Percentiles rank a stretch among this genome's conserved stretches.
Conservation (phyloP, 306 rosid species). For the Parietaria judaica region DNA sequence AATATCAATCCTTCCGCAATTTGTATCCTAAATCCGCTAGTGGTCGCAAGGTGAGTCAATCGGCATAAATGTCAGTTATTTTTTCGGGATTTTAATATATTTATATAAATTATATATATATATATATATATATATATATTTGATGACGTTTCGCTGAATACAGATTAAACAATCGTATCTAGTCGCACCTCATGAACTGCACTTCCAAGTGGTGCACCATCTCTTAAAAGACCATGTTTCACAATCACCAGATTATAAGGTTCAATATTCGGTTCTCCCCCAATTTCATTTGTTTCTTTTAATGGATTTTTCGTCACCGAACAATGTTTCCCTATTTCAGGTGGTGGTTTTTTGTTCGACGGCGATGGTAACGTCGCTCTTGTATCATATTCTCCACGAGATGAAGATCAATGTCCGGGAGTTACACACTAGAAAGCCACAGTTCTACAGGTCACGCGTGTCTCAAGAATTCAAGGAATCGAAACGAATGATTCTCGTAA, state of each 20-base stretch:
- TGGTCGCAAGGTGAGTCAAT: too few species aligned
- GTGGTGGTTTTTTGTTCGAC: conserved; percentile 81
- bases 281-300: conserved; percentile 14
- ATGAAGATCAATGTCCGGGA: conserved; percentile 91
- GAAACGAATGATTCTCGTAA: conserved; percentile 63
- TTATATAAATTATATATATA: too few species aligned
- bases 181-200: conserved; percentile 63
- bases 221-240: conserved; percentile 67
- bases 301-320: conserved; percentile 11
- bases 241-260: conserved; percentile 76
- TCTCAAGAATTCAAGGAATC: conserved; percentile 85
- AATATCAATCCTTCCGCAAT: too few species aligned
- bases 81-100: too few species aligned
- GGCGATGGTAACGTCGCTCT: conserved; percentile 78
- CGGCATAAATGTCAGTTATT: too few species aligned
- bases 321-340: conserved; percentile 33
- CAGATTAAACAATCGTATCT: conserved; percentile 75
- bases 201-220: conserved; percentile 63
- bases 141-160: conserved; percentile 14
- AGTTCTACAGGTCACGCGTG: conserved; percentile 66
- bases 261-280: conserved; percentile 15
- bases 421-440: conserved; percentile 89
- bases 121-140: too few species aligned
- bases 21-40: too few species aligned
- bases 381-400: conserved; percentile 61